Evolutionary conservation across 1,284 basidiomycete species (phyloP), one percentile per base, ranked within the genome.

Genomic region (Papiliotrema fonsecae): DNA sequence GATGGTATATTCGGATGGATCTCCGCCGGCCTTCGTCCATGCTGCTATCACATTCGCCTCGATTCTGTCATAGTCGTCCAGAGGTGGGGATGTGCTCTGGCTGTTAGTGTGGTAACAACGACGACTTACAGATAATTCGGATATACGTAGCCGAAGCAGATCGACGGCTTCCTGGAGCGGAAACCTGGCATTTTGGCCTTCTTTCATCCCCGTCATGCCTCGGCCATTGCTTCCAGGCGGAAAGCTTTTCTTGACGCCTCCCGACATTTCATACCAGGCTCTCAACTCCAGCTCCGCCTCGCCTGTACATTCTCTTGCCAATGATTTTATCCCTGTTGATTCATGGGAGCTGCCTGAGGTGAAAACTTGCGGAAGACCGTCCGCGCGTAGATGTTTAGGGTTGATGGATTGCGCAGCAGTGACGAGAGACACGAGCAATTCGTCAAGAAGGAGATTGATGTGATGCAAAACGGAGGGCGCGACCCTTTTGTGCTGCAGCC

Each of bases 201-300:
- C 54, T 32, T 32, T 45, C 10, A 21, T 43, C 4, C 30, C 42
- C 25, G 39, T 50, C 44, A 66, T 58, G 10, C 66, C 69, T 21
- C 46, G 56, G 1, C 68, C 68, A 19, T 60, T 50, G 22, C 63
- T 62, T 45, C 58, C 54, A 7, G 62, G 60, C 6, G 57, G 52
- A 45, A 64, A 67, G 11, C 64, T 67, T 21, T 36, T 45, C 36
- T 47, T 55, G 32, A 43, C 38, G 16, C 45, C 54, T 2, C 46
- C 47, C 71, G 67, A 37, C 73, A 77, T 40, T 78, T 86, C 55
- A 82, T 81, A 62, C 76, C 90, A 92, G 9, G 85, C 85, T 62
- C 86, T 80, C 42, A 93, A 73, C 74, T 94, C 91, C 42, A 96
- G 77, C 67, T 96, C 91, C 0, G 91, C 91, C 74, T 94, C 91